phyloP scores from a whole-genome alignment of 257 asterid genomes.

The Capsicum baccatum region DNA sequence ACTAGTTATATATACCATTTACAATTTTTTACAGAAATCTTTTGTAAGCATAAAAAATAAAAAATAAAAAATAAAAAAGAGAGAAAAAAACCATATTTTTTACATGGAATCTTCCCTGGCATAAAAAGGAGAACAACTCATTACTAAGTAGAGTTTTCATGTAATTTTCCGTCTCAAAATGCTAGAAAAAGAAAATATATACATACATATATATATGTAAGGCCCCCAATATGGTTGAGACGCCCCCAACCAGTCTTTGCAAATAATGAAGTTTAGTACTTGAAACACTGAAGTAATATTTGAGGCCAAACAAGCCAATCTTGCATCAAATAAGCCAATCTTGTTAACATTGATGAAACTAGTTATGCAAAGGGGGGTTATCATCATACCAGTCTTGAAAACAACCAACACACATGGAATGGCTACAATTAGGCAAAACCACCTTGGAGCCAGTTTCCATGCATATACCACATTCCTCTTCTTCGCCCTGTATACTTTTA shows the following conservation, averaged over 20 bases:
- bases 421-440: conserved; percentile 69
- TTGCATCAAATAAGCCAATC: background rate
- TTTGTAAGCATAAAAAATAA: too few species aligned
- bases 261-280: background rate
- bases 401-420: conserved; percentile 61
- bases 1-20: too few species aligned
- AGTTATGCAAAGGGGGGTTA: background rate
- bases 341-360: background rate
- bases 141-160: too few species aligned
- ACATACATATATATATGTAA: too few species aligned
- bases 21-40: too few species aligned
- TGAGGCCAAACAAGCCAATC: background rate
- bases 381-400: conserved; percentile 57
- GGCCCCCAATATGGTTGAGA: too few species aligned
- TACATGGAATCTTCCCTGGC: too few species aligned
- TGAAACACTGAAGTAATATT: background rate
- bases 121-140: too few species aligned
- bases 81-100: too few species aligned
- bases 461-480: conserved; percentile 82
- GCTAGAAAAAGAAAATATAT: too few species aligned
- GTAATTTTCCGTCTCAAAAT: too few species aligned
- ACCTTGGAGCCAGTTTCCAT: conserved; percentile 58
- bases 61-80: too few species aligned
- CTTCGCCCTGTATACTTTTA: conserved; percentile 44
- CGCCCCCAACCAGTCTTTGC: background rate